These are phyloP conservation scores for Petunia axillaris DNA, from an alignment of 257 asterid genomes.

Conservation along the genomic window DNA sequence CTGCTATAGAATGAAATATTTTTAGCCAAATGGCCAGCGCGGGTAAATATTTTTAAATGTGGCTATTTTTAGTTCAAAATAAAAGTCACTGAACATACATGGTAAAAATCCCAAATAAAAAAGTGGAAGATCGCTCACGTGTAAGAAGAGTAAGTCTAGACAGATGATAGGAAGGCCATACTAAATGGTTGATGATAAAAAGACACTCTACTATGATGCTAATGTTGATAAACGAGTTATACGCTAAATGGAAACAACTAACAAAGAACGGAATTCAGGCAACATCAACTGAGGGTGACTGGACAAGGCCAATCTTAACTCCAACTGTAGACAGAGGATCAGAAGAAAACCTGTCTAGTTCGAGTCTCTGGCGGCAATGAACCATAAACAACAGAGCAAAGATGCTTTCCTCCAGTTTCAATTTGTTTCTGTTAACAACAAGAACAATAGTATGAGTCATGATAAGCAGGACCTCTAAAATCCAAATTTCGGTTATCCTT, in stretches of 20 bases:
- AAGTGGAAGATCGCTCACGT: background rate
- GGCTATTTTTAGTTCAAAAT: too few species aligned
- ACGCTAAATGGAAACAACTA: background rate
- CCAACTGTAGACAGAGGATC: conserved; percentile 35
- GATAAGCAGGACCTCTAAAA: conserved; percentile 8
- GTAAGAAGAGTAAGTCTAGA: background rate
- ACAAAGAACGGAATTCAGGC: background rate
- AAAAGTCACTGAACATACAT: too few species aligned
- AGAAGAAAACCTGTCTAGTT: conserved; percentile 76
- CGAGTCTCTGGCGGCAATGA: conserved; percentile 98
- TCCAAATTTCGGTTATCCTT: background rate
- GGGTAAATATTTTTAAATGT: too few species aligned
- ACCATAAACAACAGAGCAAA: conserved; percentile 96
- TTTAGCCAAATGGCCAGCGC: too few species aligned
- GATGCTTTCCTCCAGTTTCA: conserved; percentile 70
- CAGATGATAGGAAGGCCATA: conserved; percentile 3
- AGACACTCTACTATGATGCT: background rate
- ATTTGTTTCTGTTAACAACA: conserved; percentile 64
- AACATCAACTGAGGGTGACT: background rate
- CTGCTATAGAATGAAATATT: too few species aligned
- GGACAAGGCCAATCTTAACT: conserved; percentile 18
- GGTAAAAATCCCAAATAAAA: background rate
- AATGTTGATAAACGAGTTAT: background rate
- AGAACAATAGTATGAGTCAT: background rate
- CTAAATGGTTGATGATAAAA: background rate